Evolutionary conservation across 768 basidiomycete species (phyloP).

Genomic region (Pisolithus sp.): DNA sequence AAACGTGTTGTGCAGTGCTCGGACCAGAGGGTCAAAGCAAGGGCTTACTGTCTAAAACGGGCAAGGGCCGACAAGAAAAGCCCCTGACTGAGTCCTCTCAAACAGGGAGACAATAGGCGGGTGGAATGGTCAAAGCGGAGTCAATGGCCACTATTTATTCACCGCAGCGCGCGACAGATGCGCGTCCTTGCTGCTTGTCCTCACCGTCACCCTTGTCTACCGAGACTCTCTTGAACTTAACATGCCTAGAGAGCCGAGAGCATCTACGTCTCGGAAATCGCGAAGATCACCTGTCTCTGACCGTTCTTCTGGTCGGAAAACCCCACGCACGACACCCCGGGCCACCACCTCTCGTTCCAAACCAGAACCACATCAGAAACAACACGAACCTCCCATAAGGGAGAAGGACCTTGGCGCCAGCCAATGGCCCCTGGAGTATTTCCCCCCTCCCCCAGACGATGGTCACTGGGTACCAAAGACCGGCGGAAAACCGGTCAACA

Average conservation of each 20-base stretch:
- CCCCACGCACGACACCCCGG: not conserved
- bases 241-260: not conserved
- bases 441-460: constrained; percentile 21
- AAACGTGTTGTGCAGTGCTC: no score
- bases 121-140: no score
- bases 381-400: not conserved
- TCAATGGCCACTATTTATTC: no score
- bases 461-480: constrained; percentile 21
- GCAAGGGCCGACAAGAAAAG: no score
- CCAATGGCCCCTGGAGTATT: constrained; percentile 24
- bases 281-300: not conserved
- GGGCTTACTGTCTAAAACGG: no score
- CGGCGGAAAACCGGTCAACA: constrained; percentile 10
- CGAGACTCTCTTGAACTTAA: not conserved
- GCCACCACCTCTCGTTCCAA: not conserved
- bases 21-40: no score
- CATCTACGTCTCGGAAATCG: not conserved
- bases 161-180: no score
- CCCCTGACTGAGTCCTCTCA: no score
- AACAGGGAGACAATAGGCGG: no score
- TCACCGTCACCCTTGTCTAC: not conserved
- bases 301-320: not conserved
- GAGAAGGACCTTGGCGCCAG: not conserved
- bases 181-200: not conserved
- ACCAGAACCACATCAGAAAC: not conserved